phyloP scores from a whole-genome alignment of 2,329 filamentous ascomycete genomes.

The Cytospora leucostoma region DNA sequence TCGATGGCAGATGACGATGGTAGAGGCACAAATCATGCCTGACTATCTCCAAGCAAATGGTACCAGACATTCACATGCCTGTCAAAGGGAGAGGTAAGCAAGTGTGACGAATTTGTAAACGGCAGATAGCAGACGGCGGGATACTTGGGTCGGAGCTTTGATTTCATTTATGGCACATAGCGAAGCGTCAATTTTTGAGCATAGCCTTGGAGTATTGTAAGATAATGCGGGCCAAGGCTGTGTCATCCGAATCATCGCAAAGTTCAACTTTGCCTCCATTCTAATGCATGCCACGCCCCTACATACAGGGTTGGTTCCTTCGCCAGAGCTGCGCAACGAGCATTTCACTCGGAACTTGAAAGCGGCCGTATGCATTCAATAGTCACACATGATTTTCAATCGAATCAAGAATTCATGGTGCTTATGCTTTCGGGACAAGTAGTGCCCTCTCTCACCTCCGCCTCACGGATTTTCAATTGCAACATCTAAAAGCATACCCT shows the following conservation, averaged over 20 bases:
- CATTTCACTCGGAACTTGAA: too few relatives aligned
- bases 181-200: neutral
- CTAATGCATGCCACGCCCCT: too few relatives aligned
- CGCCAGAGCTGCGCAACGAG: too few relatives aligned
- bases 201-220: neutral
- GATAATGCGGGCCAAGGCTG: neutral
- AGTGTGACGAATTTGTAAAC: neutral
- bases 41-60: neutral
- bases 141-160: neutral
- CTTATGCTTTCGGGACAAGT: neutral
- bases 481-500: constrained; percentile 3
- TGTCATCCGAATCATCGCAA: neutral
- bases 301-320: too few relatives aligned
- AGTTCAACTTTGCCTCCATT: neutral
- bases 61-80: neutral
- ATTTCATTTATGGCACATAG: neutral
- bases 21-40: neutral
- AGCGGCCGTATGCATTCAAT: neutral
- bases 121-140: neutral
- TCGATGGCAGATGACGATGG: neutral
- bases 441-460: neutral
- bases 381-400: neutral
- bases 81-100: too few relatives aligned
- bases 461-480: neutral
- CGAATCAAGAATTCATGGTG: neutral